Evolutionary conservation across 495 filamentous ascomycete species (phyloP), one percentile per base, ranked within the genome.

Genomic region (Lepraria neglecta): DNA sequence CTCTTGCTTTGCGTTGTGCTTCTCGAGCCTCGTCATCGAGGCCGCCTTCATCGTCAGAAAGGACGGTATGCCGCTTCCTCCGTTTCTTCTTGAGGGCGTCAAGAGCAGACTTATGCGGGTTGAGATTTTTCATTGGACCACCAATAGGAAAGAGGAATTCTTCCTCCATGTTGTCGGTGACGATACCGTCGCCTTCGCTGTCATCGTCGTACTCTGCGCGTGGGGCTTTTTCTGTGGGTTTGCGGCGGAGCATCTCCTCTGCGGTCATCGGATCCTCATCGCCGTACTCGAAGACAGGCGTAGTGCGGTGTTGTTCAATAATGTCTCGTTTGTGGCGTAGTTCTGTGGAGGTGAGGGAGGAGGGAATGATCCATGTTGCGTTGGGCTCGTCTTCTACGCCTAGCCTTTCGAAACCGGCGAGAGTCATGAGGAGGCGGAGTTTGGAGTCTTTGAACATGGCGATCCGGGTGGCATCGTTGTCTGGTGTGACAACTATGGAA

Each of bases 381-480:
- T 90, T 86, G 7, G 80, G 79, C 12, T 92, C 88, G 59, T 92
- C 87, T 48, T 85, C 77, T 19, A 75, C 70, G 4, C 87, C 84
- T 5, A 90, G 75, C 17, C 84, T 78, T 66, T 88, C 82, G 56
- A 94, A 82, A 5, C 89, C 88, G 50, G 87, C 75, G 4, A 91
- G 77, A 0, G 77, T 84, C 82, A 97, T 86, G 7, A 99, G 83
- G 28, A 97, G 85, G 31, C 92, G 87, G 9, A 97, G 84, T 68
- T 90, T 86, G n/a, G 87, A 85, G 67, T 97, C 91, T 65, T 89
- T 91, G 72, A 92, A 95, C 73, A 95, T 84, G 27, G 89, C 87
- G 4, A 77, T 80, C 52, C 85, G 84, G 44, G 84, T 78, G 33
- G 82, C 77, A 46, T 92, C 87, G 46, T 81, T 84, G 45, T 85